These are phyloP conservation scores for Fusarium marasasianum DNA, from an alignment of 2,329 filamentous ascomycete species.

Conservation along the genomic window DNA sequence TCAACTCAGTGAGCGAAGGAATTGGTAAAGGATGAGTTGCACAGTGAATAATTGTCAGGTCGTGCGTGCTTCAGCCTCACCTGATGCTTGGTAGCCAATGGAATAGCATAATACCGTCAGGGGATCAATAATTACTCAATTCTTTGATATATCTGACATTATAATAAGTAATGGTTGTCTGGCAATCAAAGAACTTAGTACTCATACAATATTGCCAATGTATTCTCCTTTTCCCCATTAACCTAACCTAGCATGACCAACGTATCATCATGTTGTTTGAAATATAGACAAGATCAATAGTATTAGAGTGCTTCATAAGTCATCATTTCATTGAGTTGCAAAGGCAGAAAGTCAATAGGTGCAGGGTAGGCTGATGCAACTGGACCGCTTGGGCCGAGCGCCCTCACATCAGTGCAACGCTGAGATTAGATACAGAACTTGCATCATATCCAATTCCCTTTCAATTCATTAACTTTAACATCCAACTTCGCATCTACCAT, in stretches of 20 bases:
- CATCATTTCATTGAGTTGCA: not conserved
- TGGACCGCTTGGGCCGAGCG: constrained; percentile 22
- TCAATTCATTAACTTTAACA: not conserved
- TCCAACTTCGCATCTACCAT: not conserved
- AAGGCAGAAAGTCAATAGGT: constrained; percentile 7
- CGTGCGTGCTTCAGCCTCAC: not conserved
- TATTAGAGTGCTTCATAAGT: not conserved
- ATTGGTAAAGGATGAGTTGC: not conserved
- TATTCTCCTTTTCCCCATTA: not conserved
- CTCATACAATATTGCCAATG: not conserved
- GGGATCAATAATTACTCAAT: not conserved
- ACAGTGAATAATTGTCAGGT: not conserved
- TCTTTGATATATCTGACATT: not conserved
- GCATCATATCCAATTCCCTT: not conserved
- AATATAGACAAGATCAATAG: not conserved
- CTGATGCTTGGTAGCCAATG: not conserved
- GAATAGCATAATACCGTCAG: not conserved
- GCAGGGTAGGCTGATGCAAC: constrained; percentile 12
- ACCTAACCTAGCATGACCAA: too few relatives aligned
- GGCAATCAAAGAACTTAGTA: too few relatives aligned
- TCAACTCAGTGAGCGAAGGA: not conserved
- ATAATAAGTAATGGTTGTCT: too few relatives aligned
- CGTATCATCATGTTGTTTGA: too few relatives aligned
- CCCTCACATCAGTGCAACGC: not conserved
- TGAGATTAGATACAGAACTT: constrained; percentile 21